Evolutionary conservation across 371 early-diverging fungal species (phyloP), one percentile per base, ranked within the genome.

Genomic region (Mucor racemosus): DNA sequence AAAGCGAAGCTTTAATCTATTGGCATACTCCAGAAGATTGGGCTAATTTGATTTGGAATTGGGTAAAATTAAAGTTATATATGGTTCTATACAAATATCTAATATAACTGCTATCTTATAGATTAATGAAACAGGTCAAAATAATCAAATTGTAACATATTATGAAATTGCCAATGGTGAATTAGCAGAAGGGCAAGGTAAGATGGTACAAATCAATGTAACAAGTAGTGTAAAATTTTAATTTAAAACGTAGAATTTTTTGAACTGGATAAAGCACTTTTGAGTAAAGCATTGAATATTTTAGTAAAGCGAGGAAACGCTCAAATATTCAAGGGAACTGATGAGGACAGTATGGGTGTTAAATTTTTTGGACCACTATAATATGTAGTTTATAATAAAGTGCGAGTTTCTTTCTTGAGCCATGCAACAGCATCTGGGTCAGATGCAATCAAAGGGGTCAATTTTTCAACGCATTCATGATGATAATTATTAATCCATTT

Each of bases 11-110:
- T 14, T 76, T 90, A 17, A 77, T 96, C 9, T 91, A 88, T 67
- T 95, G 96, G 96, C 86, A 90, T 67, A 94, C 89, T 74, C 95
- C 94, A 9, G 94, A 93, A 39, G 95, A 94, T 57, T 96, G 97
- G 97, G 95, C 94, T 0, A 67, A 81, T 34, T 65, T 91, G 66
- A 87, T 96, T 15, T 87, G 88, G 69, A 78, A 84, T 62, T 95
- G 94, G 95, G 96, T 94, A 74, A 77, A 67, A 61, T 44, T 14
- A 55, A 9, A 41, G 14, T 48, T 2, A 38, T 11, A 38, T 5
- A 11, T 26, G 26, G 26, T 26, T 26, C 1, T 26, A 26, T 26
- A 26, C 26, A 26, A 26, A 3, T 3, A 26, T 26, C 26, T 26
- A 26, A 26, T 26, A 26, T 26, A 26, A 26, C 26, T 26, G 3